Percentiles rank a stretch among this genome's conserved stretches.
Evolutionary conservation across 768 basidiomycete species (phyloP).

Genomic region (Pleurotus tuoliensis): DNA sequence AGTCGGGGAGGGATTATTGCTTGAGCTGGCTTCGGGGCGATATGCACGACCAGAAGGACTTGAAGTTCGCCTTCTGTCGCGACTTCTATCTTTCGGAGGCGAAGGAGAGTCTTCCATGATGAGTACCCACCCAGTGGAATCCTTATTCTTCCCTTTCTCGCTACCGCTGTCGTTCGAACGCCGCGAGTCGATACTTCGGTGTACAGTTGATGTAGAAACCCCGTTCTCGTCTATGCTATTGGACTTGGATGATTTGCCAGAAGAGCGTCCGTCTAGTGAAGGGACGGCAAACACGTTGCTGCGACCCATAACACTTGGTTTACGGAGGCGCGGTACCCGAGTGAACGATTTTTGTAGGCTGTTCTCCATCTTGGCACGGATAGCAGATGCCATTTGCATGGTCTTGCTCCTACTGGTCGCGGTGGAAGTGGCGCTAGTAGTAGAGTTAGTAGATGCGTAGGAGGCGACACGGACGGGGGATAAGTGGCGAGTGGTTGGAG

Average conservation of each 20-base stretch:
- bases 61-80: slow-evolving; percentile 55
- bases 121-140: slow-evolving; percentile 80
- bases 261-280: slow-evolving; percentile 25
- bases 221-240: slow-evolving; percentile 5
- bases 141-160: slow-evolving; percentile 45
- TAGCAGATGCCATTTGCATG: slow-evolving; percentile 90
- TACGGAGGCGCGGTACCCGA: slow-evolving; percentile 78
- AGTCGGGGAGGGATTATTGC: slow-evolving; percentile 44
- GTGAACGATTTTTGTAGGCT: slow-evolving; percentile 86
- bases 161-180: slow-evolving; percentile 41
- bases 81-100: slow-evolving; percentile 51
- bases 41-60: slow-evolving; percentile 57
- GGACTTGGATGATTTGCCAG: slow-evolving; percentile 31
- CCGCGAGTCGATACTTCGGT: slow-evolving; percentile 42
- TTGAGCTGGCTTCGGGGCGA: slow-evolving; percentile 45
- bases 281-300: slow-evolving; percentile 35
- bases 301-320: slow-evolving; percentile 70
- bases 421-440: slow-evolving; percentile 35
- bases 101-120: slow-evolving; percentile 87
- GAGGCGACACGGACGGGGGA: slow-evolving; percentile 33
- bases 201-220: slow-evolving; percentile 14
- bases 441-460: slow-evolving; percentile 36
- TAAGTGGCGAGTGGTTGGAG: slow-evolving; percentile 34
- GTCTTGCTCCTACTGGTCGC: slow-evolving; percentile 71
- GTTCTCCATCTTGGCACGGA: slow-evolving; percentile 80